These are phyloP conservation scores for Teunomyces funiuensis DNA, from an alignment of 805 yeast genomes.

Conservation along the genomic window DNA sequence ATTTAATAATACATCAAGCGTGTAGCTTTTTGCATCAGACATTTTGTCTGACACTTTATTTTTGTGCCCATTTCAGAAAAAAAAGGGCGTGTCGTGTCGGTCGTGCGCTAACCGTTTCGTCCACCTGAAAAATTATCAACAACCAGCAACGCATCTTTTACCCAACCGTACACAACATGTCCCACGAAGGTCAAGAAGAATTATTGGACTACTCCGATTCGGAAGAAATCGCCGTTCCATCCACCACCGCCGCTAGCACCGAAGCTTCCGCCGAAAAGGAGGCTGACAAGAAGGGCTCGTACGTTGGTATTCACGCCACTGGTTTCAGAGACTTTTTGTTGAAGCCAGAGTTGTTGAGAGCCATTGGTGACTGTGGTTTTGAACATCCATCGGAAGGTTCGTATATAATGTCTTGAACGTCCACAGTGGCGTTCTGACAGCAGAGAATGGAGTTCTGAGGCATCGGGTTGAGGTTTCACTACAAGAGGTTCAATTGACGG, in stretches of 20 bases:
- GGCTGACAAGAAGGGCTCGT: conserved; percentile 90
- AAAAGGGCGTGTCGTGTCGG: not conserved
- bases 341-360: conserved; percentile 95
- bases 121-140: conserved; percentile 6
- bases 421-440: too few species aligned
- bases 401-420: too few species aligned
- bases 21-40: not conserved
- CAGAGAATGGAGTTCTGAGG: too few species aligned
- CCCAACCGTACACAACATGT: conserved; percentile 46
- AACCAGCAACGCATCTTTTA: conserved; percentile 1
- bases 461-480: not conserved
- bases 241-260: conserved; percentile 39
- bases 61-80: not conserved
- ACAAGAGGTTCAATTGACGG: too few species aligned
- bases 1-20: not conserved
- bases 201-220: conserved; percentile 97
- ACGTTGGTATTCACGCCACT: conserved; percentile 97
- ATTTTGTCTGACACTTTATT: not conserved
- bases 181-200: conserved; percentile 99
- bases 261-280: conserved; percentile 55
- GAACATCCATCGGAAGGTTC: conserved; percentile 99
- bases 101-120: conserved; percentile 1
- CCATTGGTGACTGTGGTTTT: conserved; percentile 98
- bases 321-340: conserved; percentile 97
- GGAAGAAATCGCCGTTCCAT: conserved; percentile 82